phyloP scores from a whole-genome alignment of 257 asterid species.

The Scutellaria barbata region DNA sequence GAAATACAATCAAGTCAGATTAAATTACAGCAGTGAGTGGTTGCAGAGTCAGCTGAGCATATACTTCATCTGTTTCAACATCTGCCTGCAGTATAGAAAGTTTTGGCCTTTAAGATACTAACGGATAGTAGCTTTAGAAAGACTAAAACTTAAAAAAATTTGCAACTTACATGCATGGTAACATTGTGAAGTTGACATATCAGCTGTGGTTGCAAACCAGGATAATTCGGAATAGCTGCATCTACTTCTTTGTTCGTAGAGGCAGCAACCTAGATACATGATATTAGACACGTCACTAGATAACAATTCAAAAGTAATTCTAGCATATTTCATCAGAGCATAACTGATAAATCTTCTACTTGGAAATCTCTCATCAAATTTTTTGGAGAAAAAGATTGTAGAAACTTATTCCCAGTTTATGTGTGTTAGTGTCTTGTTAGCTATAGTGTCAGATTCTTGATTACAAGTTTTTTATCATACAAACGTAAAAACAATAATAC shows the following conservation, averaged over 20 bases:
- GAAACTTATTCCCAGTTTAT: neutral
- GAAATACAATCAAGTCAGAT: slow-evolving; percentile 23
- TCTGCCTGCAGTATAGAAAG: slow-evolving; percentile 72
- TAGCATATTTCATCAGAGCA: neutral
- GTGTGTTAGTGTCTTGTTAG: no score
- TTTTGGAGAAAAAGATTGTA: neutral
- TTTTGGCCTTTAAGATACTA: slow-evolving; percentile 12
- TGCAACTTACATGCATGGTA: slow-evolving; percentile 84
- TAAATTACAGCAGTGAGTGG: slow-evolving; percentile 77
- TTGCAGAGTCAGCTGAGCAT: slow-evolving; percentile 95
- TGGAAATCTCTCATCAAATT: neutral
- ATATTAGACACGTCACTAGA: neutral
- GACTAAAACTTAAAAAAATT: neutral
- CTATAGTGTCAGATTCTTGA: no score
- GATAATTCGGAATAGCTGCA: slow-evolving; percentile 81
- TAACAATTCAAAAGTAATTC: neutral
- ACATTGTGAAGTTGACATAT: slow-evolving; percentile 97
- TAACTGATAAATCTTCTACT: neutral
- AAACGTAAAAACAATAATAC: no score
- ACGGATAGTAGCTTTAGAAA: slow-evolving; percentile 13
- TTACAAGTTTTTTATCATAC: no score
- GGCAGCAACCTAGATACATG: slow-evolving; percentile 73
- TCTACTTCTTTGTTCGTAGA: slow-evolving; percentile 94
- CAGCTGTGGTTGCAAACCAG: slow-evolving; percentile 88
- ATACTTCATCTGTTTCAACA: slow-evolving; percentile 91